phyloP scores from a whole-genome alignment of 805 yeast species.

The Spencermartinsiella europaea region DNA sequence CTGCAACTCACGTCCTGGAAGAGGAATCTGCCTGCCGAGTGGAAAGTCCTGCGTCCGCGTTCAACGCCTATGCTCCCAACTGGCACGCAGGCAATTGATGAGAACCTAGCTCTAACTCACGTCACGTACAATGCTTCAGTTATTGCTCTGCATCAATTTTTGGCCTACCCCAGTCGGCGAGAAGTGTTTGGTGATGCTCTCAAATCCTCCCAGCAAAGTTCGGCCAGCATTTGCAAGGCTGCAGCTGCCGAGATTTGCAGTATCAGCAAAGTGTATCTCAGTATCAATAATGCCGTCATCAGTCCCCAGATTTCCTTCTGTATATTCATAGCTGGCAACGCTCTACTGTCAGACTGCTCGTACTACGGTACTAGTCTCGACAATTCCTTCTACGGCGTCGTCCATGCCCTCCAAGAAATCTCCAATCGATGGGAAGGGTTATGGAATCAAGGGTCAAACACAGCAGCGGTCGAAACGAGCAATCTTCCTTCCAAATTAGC shows the following conservation, averaged over 20 bases:
- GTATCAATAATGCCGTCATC: constrained; percentile 4
- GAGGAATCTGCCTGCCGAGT: constrained; percentile 6
- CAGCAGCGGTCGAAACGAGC: constrained; percentile 1
- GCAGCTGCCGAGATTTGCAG: constrained; percentile 15
- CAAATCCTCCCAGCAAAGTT: constrained; percentile 3
- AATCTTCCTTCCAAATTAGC: constrained; percentile 7
- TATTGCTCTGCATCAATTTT: constrained; percentile 14
- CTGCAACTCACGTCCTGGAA: constrained; percentile 9
- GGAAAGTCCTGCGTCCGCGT: constrained; percentile 8
- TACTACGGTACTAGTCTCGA: background rate
- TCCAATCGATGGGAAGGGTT: constrained; percentile 4
- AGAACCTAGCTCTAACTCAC: constrained; percentile 16
- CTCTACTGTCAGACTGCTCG: constrained; percentile 10
- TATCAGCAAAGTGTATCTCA: constrained; percentile 13
- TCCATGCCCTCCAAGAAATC: background rate
- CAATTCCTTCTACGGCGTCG: background rate
- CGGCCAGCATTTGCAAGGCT: constrained; percentile 12
- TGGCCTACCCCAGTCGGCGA: constrained; percentile 12
- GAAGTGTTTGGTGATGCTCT: constrained; percentile 4
- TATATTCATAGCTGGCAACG: constrained; percentile 17
- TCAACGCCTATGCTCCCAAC: background rate
- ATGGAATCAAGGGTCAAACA: background rate
- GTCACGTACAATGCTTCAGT: constrained; percentile 18
- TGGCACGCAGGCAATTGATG: constrained; percentile 8
- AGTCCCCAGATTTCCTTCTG: constrained; percentile 17